These are phyloP conservation scores for Paragyromitra xinjiangensis DNA, from an alignment of 495 filamentous ascomycete genomes.

Conservation along the genomic window DNA sequence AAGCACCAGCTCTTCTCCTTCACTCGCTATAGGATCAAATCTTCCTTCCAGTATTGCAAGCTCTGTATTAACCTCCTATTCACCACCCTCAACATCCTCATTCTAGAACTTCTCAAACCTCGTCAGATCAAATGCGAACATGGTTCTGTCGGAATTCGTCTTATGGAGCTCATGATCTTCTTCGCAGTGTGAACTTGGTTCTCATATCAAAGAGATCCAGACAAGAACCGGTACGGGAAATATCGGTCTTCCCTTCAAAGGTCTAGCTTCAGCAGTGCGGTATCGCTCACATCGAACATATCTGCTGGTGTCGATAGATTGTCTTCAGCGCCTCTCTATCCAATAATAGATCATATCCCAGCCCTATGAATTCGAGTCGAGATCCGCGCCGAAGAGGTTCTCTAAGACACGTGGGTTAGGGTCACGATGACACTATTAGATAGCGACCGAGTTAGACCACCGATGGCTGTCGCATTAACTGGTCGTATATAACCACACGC, in stretches of 20 bases:
- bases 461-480: not conserved
- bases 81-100: slow-evolving; percentile 59
- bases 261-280: slow-evolving; percentile 55
- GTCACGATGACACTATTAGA: not conserved
- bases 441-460: slow-evolving; percentile 12
- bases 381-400: slow-evolving; percentile 64
- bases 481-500: too few species aligned
- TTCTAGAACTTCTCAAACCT: slow-evolving; percentile 65
- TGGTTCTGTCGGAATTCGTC: slow-evolving; percentile 38
- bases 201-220: slow-evolving; percentile 69
- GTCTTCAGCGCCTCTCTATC: slow-evolving; percentile 62
- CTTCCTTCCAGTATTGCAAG: not conserved
- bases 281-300: slow-evolving; percentile 62
- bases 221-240: slow-evolving; percentile 66
- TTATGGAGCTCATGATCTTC: slow-evolving; percentile 60
- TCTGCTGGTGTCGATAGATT: slow-evolving; percentile 62
- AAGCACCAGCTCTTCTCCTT: not conserved
- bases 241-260: slow-evolving; percentile 64
- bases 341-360: slow-evolving; percentile 65
- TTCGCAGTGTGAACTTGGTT: slow-evolving; percentile 64
- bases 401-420: not conserved
- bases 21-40: not conserved
- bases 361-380: slow-evolving; percentile 63
- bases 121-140: slow-evolving; percentile 62
- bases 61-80: slow-evolving; percentile 30